Evolutionary conservation across 495 filamentous ascomycete genomes (phyloP).

Genomic region (Peziza echinospora): DNA sequence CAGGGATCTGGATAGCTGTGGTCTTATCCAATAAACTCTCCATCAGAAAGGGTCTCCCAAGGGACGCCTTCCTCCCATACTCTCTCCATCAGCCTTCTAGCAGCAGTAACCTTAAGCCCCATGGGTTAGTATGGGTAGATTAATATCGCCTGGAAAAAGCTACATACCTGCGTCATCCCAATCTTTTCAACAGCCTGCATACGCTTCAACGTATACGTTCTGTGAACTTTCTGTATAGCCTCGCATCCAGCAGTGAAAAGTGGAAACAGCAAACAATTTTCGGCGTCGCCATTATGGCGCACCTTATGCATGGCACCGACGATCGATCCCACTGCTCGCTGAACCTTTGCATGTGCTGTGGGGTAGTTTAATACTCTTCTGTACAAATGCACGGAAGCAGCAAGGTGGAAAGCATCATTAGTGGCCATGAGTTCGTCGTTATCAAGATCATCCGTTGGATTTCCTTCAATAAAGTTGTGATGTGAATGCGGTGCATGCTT

Average conservation of each 20-base stretch:
- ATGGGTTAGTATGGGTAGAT: too few relatives aligned
- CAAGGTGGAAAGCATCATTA: constrained; percentile 62
- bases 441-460: constrained; percentile 29
- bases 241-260: constrained; percentile 75
- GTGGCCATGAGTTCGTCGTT: constrained; percentile 49
- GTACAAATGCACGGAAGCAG: constrained; percentile 56
- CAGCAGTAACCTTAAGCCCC: constrained; percentile 37
- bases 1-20: constrained; percentile 6
- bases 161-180: constrained; percentile 50
- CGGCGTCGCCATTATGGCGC: constrained; percentile 42
- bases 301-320: constrained; percentile 40
- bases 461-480: constrained; percentile 19
- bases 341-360: constrained; percentile 34
- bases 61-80: constrained; percentile 41
- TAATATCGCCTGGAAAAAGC: constrained; percentile 3
- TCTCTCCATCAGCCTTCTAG: constrained; percentile 40
- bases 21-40: constrained; percentile 41
- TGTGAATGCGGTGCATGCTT: background rate
- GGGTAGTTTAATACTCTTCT: constrained; percentile 45
- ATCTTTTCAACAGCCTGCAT: constrained; percentile 48
- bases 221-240: constrained; percentile 31
- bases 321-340: constrained; percentile 41
- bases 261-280: constrained; percentile 59
- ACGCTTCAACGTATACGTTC: constrained; percentile 40
- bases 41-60: constrained; percentile 41